Percentiles rank a stretch among this genome's conserved stretches.
phyloP scores from a whole-genome alignment of 2,329 filamentous ascomycete genomes.

The Alternaria novae-zelandiae region DNA sequence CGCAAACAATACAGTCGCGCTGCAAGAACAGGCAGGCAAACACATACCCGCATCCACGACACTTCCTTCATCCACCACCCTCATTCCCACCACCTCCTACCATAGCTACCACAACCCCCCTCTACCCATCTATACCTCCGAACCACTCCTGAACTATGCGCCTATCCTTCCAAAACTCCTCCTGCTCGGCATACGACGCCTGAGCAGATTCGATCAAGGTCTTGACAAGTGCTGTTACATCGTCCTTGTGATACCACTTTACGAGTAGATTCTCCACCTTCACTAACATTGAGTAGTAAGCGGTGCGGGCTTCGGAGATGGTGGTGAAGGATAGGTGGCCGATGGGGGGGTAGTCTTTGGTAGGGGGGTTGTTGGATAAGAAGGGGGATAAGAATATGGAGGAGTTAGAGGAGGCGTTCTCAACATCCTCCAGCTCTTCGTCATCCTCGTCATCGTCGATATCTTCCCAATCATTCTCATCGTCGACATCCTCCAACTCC shows the following conservation, averaged over 20 bases:
- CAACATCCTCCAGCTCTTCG: too few species aligned
- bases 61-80: background rate
- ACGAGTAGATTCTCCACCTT: background rate
- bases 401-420: background rate
- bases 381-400: background rate
- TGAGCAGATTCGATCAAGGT: background rate
- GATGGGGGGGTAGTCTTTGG: background rate
- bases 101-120: background rate
- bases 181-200: background rate
- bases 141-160: background rate
- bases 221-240: background rate
- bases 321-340: background rate
- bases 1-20: background rate
- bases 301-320: background rate
- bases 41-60: background rate
- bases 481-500: background rate
- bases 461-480: too few species aligned
- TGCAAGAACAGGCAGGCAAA: background rate
- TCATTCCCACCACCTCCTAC: background rate
- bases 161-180: background rate
- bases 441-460: too few species aligned
- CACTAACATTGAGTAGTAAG: rapidly evolving
- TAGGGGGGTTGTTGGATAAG: background rate
- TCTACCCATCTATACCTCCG: background rate
- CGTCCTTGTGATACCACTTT: background rate